Base-by-base conservation (phyloP, 2,329 filamentous ascomycete genomes). In the Fusarium falciforme region DNA sequence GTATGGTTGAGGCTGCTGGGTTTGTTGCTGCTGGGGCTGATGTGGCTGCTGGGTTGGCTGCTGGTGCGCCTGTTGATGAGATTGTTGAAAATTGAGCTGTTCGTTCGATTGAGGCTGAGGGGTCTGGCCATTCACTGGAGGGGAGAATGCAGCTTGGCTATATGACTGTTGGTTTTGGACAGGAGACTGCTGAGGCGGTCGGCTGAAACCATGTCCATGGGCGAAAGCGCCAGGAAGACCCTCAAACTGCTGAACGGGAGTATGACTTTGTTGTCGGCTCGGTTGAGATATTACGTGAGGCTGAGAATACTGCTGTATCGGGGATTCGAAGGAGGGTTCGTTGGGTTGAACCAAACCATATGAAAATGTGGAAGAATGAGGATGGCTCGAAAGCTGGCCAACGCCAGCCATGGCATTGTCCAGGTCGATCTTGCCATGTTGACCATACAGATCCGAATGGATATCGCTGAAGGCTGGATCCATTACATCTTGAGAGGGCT, bases 391-490 rank as follows among this genome's bases (percentile, higher is more conserved):
- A n/a, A 78, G 72, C 42, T 81, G 81, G 38, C 76, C 77, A 63
- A 84, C 63, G 27, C 80, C 79, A 66, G 75, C 71, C 57, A 82
- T 77, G 27, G 75, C 69, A 49, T 73, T 74, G 20, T 70, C 76
- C 7, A 82, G 72, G 47, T 79, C 76, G 58, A 81, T 68, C 70
- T 83, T 84, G 31, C 67, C 66, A 61, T 82, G 82, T 57, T 84
- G 82, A 11, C 73, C 74, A 62, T 84, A 85, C 27, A 84, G 62
- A 38, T 83, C 82, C 16, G 82, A 76, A 42, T 83, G 81, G 11
- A 85, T 78, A 64, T 80, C 80, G 74, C 77, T 75, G 57, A 85
- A 84, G 33, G 80, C 77, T 44, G 83, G 79, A 65, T 85, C 80
- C 44, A 85, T 77, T 54, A 81, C 79, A 66, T 84, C 82, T 67